These are phyloP conservation scores for Crataegus laevigata DNA, from an alignment of 306 rosid genomes.

Conservation along the genomic window DNA sequence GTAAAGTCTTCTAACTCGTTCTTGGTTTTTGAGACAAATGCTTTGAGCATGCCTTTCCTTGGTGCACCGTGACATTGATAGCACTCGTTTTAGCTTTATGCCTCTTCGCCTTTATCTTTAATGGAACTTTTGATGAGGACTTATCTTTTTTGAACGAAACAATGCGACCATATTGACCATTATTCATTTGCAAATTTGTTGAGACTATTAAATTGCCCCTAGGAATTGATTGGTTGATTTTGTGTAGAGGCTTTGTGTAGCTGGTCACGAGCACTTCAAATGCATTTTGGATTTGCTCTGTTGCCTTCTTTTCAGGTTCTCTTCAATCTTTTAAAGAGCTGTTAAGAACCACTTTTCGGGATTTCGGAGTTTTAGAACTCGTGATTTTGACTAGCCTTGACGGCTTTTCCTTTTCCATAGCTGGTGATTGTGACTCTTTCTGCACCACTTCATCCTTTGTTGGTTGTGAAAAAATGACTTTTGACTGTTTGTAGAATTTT, in stretches of 20 bases:
- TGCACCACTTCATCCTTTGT: not conserved
- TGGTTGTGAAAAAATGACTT: not conserved
- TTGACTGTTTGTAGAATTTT: not conserved
- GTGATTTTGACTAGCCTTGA: not conserved
- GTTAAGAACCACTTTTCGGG: fast-evolving
- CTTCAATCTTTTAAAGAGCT: no score
- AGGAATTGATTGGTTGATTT: not conserved
- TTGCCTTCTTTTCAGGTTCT: no score
- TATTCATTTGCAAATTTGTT: not conserved
- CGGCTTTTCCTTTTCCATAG: fast-evolving
- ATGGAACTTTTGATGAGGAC: fast-evolving
- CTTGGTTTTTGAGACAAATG: no score
- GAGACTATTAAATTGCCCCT: not conserved
- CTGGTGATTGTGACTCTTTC: no score
- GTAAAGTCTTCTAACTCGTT: not conserved
- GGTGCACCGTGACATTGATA: not conserved
- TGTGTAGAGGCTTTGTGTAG: not conserved
- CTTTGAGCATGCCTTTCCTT: not conserved
- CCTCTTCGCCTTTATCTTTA: not conserved
- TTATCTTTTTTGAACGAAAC: no score
- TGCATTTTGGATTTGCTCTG: not conserved
- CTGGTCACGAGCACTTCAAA: not conserved
- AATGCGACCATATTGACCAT: not conserved
- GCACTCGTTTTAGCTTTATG: fast-evolving
- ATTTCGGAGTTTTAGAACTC: no score